A percentile compares a stretch with the other conserved stretches of the same genome.
Conservation (phyloP, 805 yeast genomes). For the Lachancea fermentati region DNA sequence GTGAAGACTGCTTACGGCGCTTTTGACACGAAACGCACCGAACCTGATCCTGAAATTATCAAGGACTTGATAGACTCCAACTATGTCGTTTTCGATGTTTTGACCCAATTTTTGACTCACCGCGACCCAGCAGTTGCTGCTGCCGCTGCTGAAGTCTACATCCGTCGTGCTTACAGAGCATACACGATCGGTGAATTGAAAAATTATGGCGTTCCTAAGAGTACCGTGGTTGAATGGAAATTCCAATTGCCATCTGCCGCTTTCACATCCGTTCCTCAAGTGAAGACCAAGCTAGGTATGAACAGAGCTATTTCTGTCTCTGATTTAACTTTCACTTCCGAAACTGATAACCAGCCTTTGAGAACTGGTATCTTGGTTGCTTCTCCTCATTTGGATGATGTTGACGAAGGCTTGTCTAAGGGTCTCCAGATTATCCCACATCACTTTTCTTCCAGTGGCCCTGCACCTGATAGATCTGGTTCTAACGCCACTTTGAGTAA, state of each 20-base stretch:
- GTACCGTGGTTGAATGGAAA: constrained; percentile 79
- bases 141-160: constrained; percentile 96
- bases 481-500: constrained; percentile 49
- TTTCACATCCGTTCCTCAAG: constrained; percentile 60
- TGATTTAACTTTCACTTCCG: constrained; percentile 81
- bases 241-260: constrained; percentile 84
- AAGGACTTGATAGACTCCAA: constrained; percentile 94
- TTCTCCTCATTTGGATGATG: constrained; percentile 78
- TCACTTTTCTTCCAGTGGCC: constrained; percentile 37
- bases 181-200: constrained; percentile 76
- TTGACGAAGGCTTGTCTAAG: constrained; percentile 72
- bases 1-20: constrained; percentile 88
- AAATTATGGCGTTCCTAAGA: constrained; percentile 48
- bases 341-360: constrained; percentile 56
- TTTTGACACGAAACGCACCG: constrained; percentile 63
- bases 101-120: constrained; percentile 83
- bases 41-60: constrained; percentile 74
- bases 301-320: constrained; percentile 90
- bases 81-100: constrained; percentile 92
- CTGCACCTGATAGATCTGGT: constrained; percentile 46
- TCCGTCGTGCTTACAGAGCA: constrained; percentile 95
- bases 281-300: constrained; percentile 46
- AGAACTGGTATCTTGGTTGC: constrained; percentile 85
- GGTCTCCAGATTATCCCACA: constrained; percentile 70
- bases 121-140: constrained; percentile 82